Conservation (phyloP, 345 rosid genomes). For the Ricinus communis region DNA sequence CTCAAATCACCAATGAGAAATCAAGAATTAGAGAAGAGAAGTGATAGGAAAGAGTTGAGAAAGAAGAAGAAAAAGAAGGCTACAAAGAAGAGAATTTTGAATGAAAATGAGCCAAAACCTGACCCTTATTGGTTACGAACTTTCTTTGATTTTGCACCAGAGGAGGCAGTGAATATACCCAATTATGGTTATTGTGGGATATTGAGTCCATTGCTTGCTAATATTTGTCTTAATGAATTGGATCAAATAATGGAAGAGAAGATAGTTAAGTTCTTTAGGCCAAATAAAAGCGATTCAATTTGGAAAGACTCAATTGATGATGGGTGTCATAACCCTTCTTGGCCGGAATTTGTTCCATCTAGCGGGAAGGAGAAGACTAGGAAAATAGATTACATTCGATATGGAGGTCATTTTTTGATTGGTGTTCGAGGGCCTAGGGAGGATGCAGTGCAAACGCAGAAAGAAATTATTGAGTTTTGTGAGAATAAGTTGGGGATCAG, state of each 20-base stretch:
- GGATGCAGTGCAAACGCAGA: slow-evolving; percentile 64
- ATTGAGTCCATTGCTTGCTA: slow-evolving; percentile 87
- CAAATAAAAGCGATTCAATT: slow-evolving; percentile 75
- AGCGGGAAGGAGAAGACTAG: slow-evolving; percentile 89
- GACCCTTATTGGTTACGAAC: slow-evolving; percentile 96
- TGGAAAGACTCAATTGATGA: slow-evolving; percentile 84
- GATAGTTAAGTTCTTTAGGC: slow-evolving; percentile 66
- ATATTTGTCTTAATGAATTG: slow-evolving; percentile 78
- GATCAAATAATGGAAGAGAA: slow-evolving; percentile 77
- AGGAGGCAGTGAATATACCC: slow-evolving; percentile 88
- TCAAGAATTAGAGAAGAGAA: slow-evolving; percentile 22
- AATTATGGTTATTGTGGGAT: slow-evolving; percentile 82
- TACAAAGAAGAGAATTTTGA: slow-evolving; percentile 74
- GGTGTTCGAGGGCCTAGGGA: slow-evolving; percentile 95
- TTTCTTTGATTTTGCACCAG: slow-evolving; percentile 80
- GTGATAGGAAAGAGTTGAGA: slow-evolving; percentile 37
- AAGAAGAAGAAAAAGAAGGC: slow-evolving; percentile 42
- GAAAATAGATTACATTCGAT: slow-evolving; percentile 89
- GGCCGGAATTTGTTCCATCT: slow-evolving; percentile 98
- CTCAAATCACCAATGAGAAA: slow-evolving; percentile 36
- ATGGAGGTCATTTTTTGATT: slow-evolving; percentile 85
- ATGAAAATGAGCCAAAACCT: slow-evolving; percentile 83
- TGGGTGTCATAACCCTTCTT: slow-evolving; percentile 91
- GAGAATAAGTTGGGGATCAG: slow-evolving; percentile 56
- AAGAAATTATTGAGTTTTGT: slow-evolving; percentile 70